Evolutionary conservation across 1,284 basidiomycete genomes (phyloP).

Genomic region (Rhodofomes roseus): DNA sequence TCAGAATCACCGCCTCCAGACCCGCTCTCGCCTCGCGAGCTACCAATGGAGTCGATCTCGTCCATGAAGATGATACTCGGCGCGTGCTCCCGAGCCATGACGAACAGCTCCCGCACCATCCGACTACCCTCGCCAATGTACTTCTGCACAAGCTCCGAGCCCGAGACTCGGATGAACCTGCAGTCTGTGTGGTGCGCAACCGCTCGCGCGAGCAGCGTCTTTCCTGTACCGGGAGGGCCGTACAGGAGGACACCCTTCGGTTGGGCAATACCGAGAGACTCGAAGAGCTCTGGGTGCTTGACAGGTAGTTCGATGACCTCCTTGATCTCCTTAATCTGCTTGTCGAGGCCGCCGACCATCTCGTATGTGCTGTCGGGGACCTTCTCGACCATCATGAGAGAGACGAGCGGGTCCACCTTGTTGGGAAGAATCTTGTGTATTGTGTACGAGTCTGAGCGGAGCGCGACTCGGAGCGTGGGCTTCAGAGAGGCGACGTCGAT

Average conservation of each 20-base stretch:
- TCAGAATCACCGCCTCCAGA: slow-evolving; percentile 93
- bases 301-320: slow-evolving; percentile 99
- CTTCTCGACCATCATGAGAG: slow-evolving; percentile 99
- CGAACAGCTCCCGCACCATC: slow-evolving; percentile 97
- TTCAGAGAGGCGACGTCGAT: slow-evolving; percentile 83
- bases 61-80: slow-evolving; percentile 99
- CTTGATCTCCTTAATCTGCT: slow-evolving; percentile 99
- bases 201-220: slow-evolving; percentile 90
- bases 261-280: slow-evolving; percentile 94
- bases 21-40: slow-evolving; percentile 86
- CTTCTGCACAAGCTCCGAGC: slow-evolving; percentile 96
- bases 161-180: slow-evolving; percentile 95
- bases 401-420: slow-evolving; percentile 94
- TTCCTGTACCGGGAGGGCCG: slow-evolving; percentile 96
- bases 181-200: slow-evolving; percentile 99
- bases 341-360: slow-evolving; percentile 98
- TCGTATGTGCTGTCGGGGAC: slow-evolving; percentile 99
- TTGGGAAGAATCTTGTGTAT: slow-evolving; percentile 94
- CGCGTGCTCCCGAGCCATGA: slow-evolving; percentile 98
- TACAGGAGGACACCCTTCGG: slow-evolving; percentile 97
- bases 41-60: slow-evolving; percentile 98
- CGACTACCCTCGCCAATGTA: slow-evolving; percentile 97
- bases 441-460: slow-evolving; percentile 94
- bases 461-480: slow-evolving; percentile 88
- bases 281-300: slow-evolving; percentile 97